These are phyloP conservation scores for Furculomyces boomerangus DNA, from an alignment of 371 early-diverging fungal genomes.

Conservation along the genomic window DNA sequence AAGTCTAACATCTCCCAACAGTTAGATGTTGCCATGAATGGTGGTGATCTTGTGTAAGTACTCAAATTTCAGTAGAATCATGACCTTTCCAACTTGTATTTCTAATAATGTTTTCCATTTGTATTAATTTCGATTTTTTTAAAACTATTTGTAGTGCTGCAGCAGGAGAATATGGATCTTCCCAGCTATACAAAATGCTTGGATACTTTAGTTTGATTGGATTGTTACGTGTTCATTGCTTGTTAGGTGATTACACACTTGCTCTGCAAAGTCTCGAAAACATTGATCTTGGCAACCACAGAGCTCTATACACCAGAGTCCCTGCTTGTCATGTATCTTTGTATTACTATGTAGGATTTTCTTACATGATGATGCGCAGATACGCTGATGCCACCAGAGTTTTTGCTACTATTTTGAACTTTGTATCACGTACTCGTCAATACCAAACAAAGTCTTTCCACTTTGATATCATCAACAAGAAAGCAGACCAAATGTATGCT, in stretches of 20 bases:
- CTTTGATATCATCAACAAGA: constrained; percentile 78
- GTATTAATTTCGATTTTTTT: too few species aligned
- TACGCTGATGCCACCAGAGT: constrained; percentile 89
- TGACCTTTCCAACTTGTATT: too few species aligned
- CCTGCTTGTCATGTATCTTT: constrained; percentile 91
- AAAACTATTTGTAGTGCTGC: too few species aligned
- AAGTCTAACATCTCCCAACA: constrained; percentile 88
- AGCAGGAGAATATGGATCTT: constrained; percentile 57
- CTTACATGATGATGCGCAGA: constrained; percentile 94
- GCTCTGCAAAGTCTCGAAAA: constrained; percentile 90
- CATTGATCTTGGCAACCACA: constrained; percentile 73
- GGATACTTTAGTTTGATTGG: constrained; percentile 94
- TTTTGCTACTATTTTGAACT: constrained; percentile 75
- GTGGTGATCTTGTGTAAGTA: constrained; percentile 57
- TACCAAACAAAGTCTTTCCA: constrained; percentile 84
- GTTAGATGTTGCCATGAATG: constrained; percentile 66
- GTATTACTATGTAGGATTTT: constrained; percentile 90
- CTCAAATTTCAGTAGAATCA: too few species aligned
- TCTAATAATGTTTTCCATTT: too few species aligned
- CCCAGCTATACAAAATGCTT: constrained; percentile 79
- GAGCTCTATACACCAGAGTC: constrained; percentile 79
- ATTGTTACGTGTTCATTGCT: constrained; percentile 80
- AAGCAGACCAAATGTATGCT: constrained; percentile 87
- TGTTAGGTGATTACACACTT: constrained; percentile 83
- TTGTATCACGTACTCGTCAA: constrained; percentile 79